These are phyloP conservation scores for Plasmodium malariae DNA, from an alignment of 169 alveolate species.

Conservation along the genomic window DNA sequence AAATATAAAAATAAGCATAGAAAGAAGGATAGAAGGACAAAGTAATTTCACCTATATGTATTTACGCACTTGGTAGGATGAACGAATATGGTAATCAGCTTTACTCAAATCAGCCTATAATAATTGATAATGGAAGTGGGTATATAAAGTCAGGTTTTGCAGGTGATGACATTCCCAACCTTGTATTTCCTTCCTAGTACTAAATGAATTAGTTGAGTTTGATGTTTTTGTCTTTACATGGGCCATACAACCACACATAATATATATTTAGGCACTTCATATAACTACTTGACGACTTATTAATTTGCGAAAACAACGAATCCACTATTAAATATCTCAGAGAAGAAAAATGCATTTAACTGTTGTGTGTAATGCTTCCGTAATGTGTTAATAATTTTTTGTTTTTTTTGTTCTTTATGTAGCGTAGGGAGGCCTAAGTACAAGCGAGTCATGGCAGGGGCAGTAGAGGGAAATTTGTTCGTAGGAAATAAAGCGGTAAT, in stretches of 20 bases:
- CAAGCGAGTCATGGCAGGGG: slow-evolving; percentile 86
- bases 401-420: slow-evolving; percentile 1
- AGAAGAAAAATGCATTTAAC: no score
- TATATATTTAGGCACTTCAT: no score
- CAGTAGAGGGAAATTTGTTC: slow-evolving; percentile 81
- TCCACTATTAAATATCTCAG: no score
- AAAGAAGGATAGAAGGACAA: no score
- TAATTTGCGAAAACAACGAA: no score
- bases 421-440: slow-evolving; percentile 85
- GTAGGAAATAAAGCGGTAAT: slow-evolving; percentile 73
- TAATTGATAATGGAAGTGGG: slow-evolving; percentile 86
- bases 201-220: no score
- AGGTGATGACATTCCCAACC: slow-evolving; percentile 84
- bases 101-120: slow-evolving; percentile 80
- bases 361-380: neutral
- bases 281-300: no score
- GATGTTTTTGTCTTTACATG: no score
- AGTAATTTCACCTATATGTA: neutral
- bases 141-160: slow-evolving; percentile 87
- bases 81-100: slow-evolving; percentile 66
- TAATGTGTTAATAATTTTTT: no score
- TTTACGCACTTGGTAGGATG: slow-evolving; percentile 19
- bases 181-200: slow-evolving; percentile 84
- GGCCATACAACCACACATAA: no score
- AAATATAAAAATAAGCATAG: no score